A percentile compares a stretch with the other conserved stretches of the same genome.
Conservation (phyloP, 2,329 filamentous ascomycete species). For the Aspergillus sp. region DNA sequence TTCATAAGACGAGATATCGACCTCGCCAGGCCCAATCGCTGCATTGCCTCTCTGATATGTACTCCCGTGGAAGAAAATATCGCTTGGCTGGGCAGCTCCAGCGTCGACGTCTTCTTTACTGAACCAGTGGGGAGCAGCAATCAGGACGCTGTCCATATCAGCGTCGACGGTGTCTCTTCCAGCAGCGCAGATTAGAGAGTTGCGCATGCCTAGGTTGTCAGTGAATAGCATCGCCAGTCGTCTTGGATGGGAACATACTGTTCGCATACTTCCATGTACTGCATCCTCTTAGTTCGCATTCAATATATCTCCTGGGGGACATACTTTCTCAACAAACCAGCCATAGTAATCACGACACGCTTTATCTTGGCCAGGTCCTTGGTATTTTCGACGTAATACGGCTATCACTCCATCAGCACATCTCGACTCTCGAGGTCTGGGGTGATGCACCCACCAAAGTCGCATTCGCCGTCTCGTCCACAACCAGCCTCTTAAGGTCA, state of each 20-base stretch:
- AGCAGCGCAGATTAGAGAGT: not conserved
- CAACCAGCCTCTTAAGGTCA: not conserved
- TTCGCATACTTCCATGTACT: slow-evolving; percentile 1
- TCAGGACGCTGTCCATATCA: not conserved
- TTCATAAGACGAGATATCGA: not conserved
- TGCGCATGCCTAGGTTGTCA: not conserved
- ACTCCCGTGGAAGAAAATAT: not conserved
- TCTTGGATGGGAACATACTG: not conserved
- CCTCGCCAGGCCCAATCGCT: not conserved
- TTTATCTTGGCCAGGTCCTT: not conserved
- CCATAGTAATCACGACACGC: not conserved
- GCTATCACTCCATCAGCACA: not conserved
- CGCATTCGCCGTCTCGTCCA: not conserved
- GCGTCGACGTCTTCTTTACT: not conserved
- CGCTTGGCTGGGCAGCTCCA: not conserved
- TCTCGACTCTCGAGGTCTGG: not conserved
- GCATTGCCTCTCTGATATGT: not conserved
- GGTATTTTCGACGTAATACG: not conserved
- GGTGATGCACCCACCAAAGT: not conserved
- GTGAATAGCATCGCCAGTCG: not conserved
- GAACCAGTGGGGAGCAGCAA: not conserved
- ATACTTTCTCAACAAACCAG: not conserved
- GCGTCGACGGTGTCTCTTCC: not conserved
- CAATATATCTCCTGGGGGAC: not conserved
- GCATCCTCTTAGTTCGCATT: not conserved